Percentiles rank a stretch among this genome's conserved stretches.
These are phyloP conservation scores for Aristolochia californica DNA, from an alignment of 164 flowering plant species.

Conservation along the genomic window DNA sequence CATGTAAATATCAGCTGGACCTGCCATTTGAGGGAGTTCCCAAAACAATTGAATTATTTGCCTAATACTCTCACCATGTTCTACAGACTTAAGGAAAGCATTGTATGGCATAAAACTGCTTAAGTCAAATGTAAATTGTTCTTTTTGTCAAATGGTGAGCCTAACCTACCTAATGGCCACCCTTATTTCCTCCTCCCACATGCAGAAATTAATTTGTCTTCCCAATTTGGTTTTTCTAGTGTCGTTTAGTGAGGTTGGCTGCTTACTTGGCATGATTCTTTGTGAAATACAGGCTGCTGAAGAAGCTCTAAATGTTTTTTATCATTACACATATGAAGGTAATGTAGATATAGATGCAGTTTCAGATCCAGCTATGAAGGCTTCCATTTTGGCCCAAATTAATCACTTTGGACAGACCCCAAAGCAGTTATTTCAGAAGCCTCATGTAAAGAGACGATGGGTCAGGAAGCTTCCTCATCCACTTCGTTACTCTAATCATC, in stretches of 20 bases:
- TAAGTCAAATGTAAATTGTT: no score
- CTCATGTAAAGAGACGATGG: slow-evolving; percentile 72
- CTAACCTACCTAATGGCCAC: no score
- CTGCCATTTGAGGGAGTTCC: no score
- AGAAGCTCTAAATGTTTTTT: slow-evolving; percentile 95
- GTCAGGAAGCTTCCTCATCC: slow-evolving; percentile 74
- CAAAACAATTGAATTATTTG: no score
- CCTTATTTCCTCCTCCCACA: no score
- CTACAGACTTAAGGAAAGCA: no score
- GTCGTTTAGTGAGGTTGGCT: no score
- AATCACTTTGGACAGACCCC: slow-evolving; percentile 99
- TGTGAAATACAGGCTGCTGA: slow-evolving; percentile 70
- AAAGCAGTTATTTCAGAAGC: slow-evolving; percentile 78
- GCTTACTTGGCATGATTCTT: not conserved
- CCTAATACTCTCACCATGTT: no score
- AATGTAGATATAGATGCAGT: slow-evolving; percentile 96
- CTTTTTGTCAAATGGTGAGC: no score
- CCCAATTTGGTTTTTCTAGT: not conserved
- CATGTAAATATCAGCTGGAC: no score
- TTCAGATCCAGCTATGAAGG: slow-evolving; percentile 94
- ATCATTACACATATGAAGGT: slow-evolving; percentile 97
- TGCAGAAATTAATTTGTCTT: no score
- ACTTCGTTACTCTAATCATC: slow-evolving; percentile 51
- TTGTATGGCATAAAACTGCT: no score
- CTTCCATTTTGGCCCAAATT: slow-evolving; percentile 96